Evolutionary conservation across 345 rosid species (phyloP).

Genomic region (Luvunga scandens): DNA sequence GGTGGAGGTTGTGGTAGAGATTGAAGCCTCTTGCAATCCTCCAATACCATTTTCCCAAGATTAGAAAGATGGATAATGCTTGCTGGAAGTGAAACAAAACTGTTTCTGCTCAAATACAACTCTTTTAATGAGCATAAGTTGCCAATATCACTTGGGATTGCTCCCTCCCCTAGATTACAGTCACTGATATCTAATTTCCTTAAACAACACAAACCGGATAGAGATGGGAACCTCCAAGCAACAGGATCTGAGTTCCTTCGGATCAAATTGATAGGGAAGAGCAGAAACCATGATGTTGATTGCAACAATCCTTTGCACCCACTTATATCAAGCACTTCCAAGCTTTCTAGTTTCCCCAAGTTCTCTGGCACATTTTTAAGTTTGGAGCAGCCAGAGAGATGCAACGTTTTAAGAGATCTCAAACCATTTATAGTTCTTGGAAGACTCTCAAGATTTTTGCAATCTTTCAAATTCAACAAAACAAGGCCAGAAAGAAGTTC

Average conservation of each 20-base stretch:
- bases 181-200: not conserved
- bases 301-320: not conserved
- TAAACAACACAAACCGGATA: not conserved
- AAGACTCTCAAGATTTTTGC: no score
- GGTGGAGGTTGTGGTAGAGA: conserved; percentile 14
- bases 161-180: no score
- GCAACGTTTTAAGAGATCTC: no score
- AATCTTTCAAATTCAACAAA: no score
- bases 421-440: no score
- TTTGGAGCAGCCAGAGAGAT: no score
- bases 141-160: no score
- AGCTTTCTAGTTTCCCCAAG: no score
- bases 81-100: not conserved
- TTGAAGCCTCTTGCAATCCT: conserved; percentile 19
- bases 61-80: not conserved
- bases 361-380: no score
- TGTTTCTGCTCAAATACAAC: not conserved
- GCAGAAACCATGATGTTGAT: conserved; percentile 2
- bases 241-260: not conserved
- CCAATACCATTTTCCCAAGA: not conserved
- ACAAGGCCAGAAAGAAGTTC: no score
- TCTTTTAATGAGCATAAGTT: no score
- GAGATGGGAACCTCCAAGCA: not conserved
- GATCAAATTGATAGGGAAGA: not conserved
- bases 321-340: no score